phyloP scores from a whole-genome alignment of 116 monocot genomes.

The Dioscorea cayenensis region DNA sequence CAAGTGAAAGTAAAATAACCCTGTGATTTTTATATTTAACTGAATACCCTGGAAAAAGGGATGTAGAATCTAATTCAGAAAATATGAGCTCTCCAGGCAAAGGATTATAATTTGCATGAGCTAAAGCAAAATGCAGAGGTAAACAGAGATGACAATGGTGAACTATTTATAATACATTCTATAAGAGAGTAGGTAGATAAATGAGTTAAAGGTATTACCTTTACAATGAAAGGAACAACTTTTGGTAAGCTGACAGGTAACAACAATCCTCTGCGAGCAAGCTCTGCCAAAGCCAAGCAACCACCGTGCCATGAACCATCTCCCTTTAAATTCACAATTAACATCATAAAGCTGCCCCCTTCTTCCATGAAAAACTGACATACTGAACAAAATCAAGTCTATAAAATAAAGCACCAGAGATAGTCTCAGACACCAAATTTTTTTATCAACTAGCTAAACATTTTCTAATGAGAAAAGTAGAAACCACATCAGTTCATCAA shows the following conservation, averaged over 20 bases:
- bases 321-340: slow-evolving; percentile 49
- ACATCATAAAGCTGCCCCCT: neutral
- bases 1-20: too few species aligned
- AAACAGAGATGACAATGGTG: too few species aligned
- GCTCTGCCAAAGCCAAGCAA: slow-evolving; percentile 93
- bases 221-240: slow-evolving; percentile 80
- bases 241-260: slow-evolving; percentile 74
- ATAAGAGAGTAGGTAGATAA: neutral
- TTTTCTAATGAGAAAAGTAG: neutral
- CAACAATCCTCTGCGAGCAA: slow-evolving; percentile 89
- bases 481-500: slow-evolving; percentile 1
- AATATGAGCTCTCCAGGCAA: too few species aligned
- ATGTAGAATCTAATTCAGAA: too few species aligned
- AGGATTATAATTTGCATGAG: too few species aligned
- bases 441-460: neutral
- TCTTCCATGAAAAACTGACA: neutral
- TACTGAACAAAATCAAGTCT: neutral
- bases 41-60: too few species aligned
- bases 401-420: neutral
- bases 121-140: too few species aligned
- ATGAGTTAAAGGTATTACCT: slow-evolving; percentile 27
- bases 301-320: slow-evolving; percentile 99
- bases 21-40: too few species aligned
- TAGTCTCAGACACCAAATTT: neutral
- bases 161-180: too few species aligned